Evolutionary conservation across 257 asterid species (phyloP), one percentile per base, ranked within the genome.

Genomic region (Handroanthus guayacan): DNA sequence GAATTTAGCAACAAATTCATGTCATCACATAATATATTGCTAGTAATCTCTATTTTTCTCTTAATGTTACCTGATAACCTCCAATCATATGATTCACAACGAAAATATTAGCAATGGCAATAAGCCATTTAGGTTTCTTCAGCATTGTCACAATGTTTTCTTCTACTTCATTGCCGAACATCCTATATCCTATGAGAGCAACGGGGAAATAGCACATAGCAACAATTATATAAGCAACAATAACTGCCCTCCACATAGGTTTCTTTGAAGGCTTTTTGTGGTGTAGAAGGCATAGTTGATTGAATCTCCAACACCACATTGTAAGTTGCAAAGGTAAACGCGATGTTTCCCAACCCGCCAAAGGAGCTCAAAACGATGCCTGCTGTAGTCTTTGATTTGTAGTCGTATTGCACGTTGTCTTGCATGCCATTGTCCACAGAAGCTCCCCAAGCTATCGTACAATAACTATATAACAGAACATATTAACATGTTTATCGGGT

Each of bases 91-190:
- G 80, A 44, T 68, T 2, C 1, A 76, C 80, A 14, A 68, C 80
- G 10, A 68, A 68, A 75, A 76, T 68, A 56, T 67, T 76, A 36
- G 71, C 80, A 62, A 67, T 57, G 41, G 80, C 75, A 68, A 76
- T 57, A 31, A 76, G 80, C 80, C 75, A 67, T 55, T 3, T 9
- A 6, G 80, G 80, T 58, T 44, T 67, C 5, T 47, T 1, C 6
- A 76, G 20, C 1, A 70, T n/a, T 25, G 57, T 18, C 18, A 76
- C 43, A 48, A 76, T 68, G 7, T 76, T 76, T 10, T 76, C 70
- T 0, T 68, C 18, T 9, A 68, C 62, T 0, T 3, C 16, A 37
- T 76, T 76, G 4, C 80, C 80, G 11, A 76, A 76, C 1, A 20
- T 51, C 71, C 51, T 18, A 25, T 76, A 76, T 16, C 71, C 80